Base-by-base conservation (phyloP, 305 asterid genomes). In the Fraxinus baroniana region DNA sequence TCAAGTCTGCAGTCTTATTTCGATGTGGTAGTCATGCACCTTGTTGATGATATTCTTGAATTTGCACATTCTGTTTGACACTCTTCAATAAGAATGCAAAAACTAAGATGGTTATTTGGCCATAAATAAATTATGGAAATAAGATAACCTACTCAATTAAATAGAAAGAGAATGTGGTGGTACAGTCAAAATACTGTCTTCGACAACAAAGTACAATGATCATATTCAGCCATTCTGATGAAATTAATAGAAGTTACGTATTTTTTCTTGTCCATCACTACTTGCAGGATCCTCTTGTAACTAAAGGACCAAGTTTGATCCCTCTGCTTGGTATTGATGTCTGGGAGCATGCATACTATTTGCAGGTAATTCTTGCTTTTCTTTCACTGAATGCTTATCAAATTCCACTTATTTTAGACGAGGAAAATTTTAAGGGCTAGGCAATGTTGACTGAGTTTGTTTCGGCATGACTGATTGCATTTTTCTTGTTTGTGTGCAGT, bases 301-400 rank as follows among this genome's bases (percentile, higher is more conserved):
- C 83, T 32, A 84, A 82, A 83, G 89, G 90, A n/a, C 13, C 82
- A 20, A 33, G 32, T 7, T 83, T 86, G 84, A 86, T 88, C 55
- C 87, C 90, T 73, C 85, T 84, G 44, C 80, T 86, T 7, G 89
- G 87, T 10, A 81, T 88, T 26, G 87, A 88, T 80, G 89, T 88
- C 72, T 88, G 84, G 87, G 90, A 88, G 79, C 89, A 86, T 72
- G 87, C 89, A 24, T 86, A 88, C 76, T 88, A 88, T 78, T 24
- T 86, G 82, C 87, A 84, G 89, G 87, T 87, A 74, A 52, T 1
- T n/a, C 64, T 72, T 72, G 49, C 49, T 72, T 17, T 17, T 20
- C 46, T 72, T 72, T 35, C 1, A 5, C 36, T 12, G 75, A 13
- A 28, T 15, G 39, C 20, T 15, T 30, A 28, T 5, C 8, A 28